Base-by-base conservation (phyloP, 257 asterid species). In the Salvia hispanica region DNA sequence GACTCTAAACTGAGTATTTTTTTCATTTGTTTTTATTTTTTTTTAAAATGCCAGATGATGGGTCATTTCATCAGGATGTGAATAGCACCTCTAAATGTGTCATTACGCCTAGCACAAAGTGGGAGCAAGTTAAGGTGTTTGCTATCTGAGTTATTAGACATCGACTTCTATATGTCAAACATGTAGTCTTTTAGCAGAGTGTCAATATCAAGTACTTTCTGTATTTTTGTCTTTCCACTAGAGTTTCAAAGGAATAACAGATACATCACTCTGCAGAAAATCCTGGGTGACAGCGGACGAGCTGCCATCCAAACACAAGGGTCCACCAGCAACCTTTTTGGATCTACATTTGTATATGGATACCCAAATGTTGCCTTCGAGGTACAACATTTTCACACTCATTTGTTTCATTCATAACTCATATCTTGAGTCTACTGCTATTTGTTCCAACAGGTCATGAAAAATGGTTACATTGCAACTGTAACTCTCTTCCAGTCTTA, bases 241-340 rank as follows among this genome's bases (percentile, higher is more conserved):
- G 50, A 50, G 39, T 53, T 1, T 25, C 50, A 11, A 14, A 62
- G 58, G 33, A 25, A 51, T 70, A 65, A 43, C 71, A 33, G 36
- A 40, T 72, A 21, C 10, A 7, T 12, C 40, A 58, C 52, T 43
- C 48, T 77, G 74, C 85, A 90, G 97, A 92, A 83, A 46, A 81
- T 86, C 57, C 87, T 90, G 44, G 95, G 97, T 71, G 95, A 90
- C 66, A 77, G 86, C 42, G 95, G 95, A 28, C 81, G 88, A 74
- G 95, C 97, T 45, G 95, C 97, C 65, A 86, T 90, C 47, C 97
- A 90, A 82, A 88, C 95, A 34, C 97, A 90, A 66, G 95, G 97
- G 69, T 88, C 95, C 59, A 73, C 90, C 4, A 83, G 88, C 75
- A 90, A 90, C 70, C 97, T 95, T 7, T 90, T 90, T 50, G 97